phyloP scores from a whole-genome alignment of 768 basidiomycete genomes.

The Multifurca ochricompacta region DNA sequence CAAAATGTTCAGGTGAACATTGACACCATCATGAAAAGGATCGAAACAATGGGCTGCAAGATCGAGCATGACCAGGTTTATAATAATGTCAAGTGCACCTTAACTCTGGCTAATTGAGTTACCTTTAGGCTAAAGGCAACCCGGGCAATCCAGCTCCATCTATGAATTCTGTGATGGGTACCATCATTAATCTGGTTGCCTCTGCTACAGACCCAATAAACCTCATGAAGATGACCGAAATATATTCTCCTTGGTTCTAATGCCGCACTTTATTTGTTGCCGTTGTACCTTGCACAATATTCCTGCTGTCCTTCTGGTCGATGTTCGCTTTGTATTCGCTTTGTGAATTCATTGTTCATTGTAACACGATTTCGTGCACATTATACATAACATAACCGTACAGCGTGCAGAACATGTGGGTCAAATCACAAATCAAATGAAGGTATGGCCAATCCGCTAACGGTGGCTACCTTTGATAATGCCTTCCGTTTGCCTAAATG shows the following conservation, averaged over 20 bases:
- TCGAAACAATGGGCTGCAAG: slow-evolving; percentile 81
- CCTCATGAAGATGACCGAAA: slow-evolving; percentile 79
- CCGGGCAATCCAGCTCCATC: slow-evolving; percentile 31
- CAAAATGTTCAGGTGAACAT: slow-evolving; percentile 47
- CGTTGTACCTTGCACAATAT: slow-evolving; percentile 12
- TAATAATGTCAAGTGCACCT: slow-evolving; percentile 7
- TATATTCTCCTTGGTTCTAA: slow-evolving; percentile 82
- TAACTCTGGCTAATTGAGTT: not conserved
- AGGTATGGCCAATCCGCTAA: not conserved
- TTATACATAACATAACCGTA: slow-evolving; percentile 16
- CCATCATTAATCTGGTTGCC: slow-evolving; percentile 74
- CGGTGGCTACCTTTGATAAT: slow-evolving; percentile 26
- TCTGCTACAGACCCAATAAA: slow-evolving; percentile 81
- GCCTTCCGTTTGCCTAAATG: slow-evolving; percentile 73
- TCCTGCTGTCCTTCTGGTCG: slow-evolving; percentile 10
- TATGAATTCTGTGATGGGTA: slow-evolving; percentile 61
- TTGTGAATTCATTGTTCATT: slow-evolving; percentile 5
- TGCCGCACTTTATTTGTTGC: not conserved
- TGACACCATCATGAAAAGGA: slow-evolving; percentile 69
- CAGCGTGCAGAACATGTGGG: slow-evolving; percentile 12
- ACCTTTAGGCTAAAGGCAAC: slow-evolving; percentile 26
- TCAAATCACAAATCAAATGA: not conserved
- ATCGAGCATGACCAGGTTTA: slow-evolving; percentile 73
- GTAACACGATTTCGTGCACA: slow-evolving; percentile 10
- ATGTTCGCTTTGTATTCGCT: slow-evolving; percentile 12